Percentiles rank a stretch among this genome's conserved stretches.
Conservation (phyloP, 2,329 filamentous ascomycete genomes). For the Aaosphaeria arxii region DNA sequence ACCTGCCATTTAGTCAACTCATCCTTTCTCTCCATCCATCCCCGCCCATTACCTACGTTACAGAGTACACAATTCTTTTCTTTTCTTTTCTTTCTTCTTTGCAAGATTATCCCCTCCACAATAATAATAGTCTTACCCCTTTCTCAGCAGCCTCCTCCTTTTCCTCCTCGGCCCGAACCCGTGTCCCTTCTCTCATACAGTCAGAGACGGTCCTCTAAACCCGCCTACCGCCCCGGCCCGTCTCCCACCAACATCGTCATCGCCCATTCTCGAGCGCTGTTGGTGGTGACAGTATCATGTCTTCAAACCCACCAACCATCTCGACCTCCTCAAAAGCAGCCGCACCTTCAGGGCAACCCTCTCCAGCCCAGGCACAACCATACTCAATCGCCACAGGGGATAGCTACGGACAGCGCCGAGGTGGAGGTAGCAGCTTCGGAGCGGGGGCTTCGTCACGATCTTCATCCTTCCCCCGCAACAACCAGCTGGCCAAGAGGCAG, state of each 20-base stretch:
- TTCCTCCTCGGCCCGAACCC: too few relatives aligned
- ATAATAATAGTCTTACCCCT: too few relatives aligned
- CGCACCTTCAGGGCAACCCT: conserved; percentile 35
- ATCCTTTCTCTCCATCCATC: too few relatives aligned
- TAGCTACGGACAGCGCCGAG: conserved; percentile 43
- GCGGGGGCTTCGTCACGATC: conserved; percentile 37
- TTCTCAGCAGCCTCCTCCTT: too few relatives aligned
- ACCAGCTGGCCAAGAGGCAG: conserved; percentile 73
- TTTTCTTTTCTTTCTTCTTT: too few relatives aligned
- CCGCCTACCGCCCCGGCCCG: background rate
- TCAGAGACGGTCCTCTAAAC: background rate
- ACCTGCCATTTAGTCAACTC: too few relatives aligned
- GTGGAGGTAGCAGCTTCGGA: conserved; percentile 38
- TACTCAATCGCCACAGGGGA: conserved; percentile 42
- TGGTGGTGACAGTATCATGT: conserved; percentile 36
- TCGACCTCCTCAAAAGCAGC: conserved; percentile 41
- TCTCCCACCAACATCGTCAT: conserved; percentile 8
- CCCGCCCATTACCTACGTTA: too few relatives aligned
- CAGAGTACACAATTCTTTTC: too few relatives aligned
- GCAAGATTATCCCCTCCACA: too few relatives aligned
- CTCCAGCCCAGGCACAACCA: conserved; percentile 44
- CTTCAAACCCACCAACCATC: conserved; percentile 42
- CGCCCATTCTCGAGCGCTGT: conserved; percentile 12
- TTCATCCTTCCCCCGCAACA: conserved; percentile 63
- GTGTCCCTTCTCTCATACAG: too few relatives aligned